Evolutionary conservation across 1,139 yeast species (phyloP).

Genomic region (Candida sp.): DNA sequence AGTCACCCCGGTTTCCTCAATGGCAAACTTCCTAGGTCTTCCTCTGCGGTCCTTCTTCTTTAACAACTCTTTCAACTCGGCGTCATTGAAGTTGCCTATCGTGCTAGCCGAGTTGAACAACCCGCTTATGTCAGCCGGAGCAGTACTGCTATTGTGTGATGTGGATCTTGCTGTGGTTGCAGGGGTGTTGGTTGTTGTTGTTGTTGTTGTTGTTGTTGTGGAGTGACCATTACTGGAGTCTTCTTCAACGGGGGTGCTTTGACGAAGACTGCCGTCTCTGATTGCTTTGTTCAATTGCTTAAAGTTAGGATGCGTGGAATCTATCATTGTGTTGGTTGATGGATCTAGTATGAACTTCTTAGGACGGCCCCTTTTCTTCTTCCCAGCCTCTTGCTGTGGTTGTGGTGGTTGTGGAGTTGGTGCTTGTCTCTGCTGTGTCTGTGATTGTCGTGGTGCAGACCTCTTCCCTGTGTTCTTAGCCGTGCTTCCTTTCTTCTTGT

Average conservation of each 20-base stretch:
- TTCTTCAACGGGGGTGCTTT: background rate
- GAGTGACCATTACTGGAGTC: background rate
- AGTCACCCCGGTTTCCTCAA: constrained; percentile 53
- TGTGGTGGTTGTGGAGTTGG: constrained; percentile 13
- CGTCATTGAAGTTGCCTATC: constrained; percentile 36
- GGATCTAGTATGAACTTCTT: constrained; percentile 48
- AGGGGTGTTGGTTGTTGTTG: constrained; percentile 2
- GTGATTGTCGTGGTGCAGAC: constrained; percentile 8
- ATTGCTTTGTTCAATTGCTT: constrained; percentile 41
- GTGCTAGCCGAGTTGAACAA: constrained; percentile 33
- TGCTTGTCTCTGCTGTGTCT: constrained; percentile 14
- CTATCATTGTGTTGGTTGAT: constrained; percentile 44
- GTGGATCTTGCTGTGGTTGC: background rate
- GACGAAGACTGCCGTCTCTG: constrained; percentile 21
- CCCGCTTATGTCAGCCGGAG: background rate
- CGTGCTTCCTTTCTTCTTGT: constrained; percentile 7
- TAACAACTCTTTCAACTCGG: constrained; percentile 42
- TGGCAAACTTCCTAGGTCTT: constrained; percentile 55
- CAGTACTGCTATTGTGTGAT: background rate
- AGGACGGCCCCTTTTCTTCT: constrained; percentile 51
- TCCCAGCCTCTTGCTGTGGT: constrained; percentile 18
- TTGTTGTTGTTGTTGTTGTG: too few relatives aligned
- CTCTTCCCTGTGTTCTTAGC: constrained; percentile 14
- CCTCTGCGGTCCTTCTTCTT: constrained; percentile 51
- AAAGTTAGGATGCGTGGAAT: constrained; percentile 48